Evolutionary conservation across 495 filamentous ascomycete species (phyloP), one percentile per base, ranked within the genome.

Genomic region (Lentithecium fluviatile): DNA sequence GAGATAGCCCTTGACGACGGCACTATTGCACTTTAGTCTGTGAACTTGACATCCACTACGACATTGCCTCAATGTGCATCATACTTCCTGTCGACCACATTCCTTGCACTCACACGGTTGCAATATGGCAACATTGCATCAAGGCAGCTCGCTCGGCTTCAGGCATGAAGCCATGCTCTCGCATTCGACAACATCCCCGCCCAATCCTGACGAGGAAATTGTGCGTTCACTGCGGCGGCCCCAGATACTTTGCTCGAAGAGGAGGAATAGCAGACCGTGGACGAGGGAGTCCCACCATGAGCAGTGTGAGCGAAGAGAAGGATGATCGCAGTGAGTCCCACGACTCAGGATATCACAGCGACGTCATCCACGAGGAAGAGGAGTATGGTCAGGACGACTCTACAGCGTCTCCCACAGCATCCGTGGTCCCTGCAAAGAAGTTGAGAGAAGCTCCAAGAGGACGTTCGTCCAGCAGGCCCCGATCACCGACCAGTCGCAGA

Each of bases 321-420:
- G 46, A 40, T 10, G 37, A 52, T n/a, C 15, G 6, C 7, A 43
- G 20, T 10, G 59, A 62, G 29, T 40, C 26, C 8, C 20, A 49
- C 37, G 60, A 63, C 38, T 63, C 60, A 10, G 60, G 60, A 6
- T 63, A 63, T 52, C 45, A 50, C n/a, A 63, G 60, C 38, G 60
- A 58, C 34, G 29, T 45, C 19, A 63, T 57, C 12, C 19, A 26
- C 12, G 60, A 57, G 37, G 60, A 63, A n/a, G 53, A 57, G 6
- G 59, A 62, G 32, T 36, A 34, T 6, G 48, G 10, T 32, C 3
- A 43, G 1, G 56, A 60, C 10, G 29, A 51, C 6, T 50, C 37
- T 19, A 12, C n/a, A 8, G 2, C 50, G 13, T 49, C 45, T 26
- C 55, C 55, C 3, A 49, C 21, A n/a, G 24, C 55, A 2, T 45